Evolutionary conservation across 2,329 filamentous ascomycete genomes (phyloP).

Genomic region (Ceratocystis lukuohia): DNA sequence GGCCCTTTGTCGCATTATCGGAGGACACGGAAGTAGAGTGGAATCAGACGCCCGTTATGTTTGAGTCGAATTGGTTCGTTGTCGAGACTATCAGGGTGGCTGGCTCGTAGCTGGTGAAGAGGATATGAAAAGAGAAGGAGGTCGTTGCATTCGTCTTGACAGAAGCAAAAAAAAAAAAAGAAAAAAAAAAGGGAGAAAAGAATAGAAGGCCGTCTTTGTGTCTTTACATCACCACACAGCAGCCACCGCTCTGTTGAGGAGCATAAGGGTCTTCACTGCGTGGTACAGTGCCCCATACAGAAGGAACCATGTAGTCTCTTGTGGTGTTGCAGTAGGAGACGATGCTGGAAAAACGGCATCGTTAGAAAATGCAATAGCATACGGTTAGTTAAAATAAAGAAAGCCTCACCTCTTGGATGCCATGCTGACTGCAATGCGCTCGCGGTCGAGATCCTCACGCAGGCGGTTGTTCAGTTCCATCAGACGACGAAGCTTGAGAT

Average conservation of each 20-base stretch:
- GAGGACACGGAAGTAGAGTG: constrained; percentile 18
- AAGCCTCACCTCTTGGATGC: constrained; percentile 70
- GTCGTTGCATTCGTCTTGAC: constrained; percentile 10
- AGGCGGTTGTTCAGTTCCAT: constrained; percentile 94
- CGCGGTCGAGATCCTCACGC: constrained; percentile 88
- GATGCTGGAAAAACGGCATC: constrained; percentile 45
- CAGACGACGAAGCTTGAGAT: constrained; percentile 88
- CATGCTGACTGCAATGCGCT: constrained; percentile 89
- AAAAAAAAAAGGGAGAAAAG: background rate
- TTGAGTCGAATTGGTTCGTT: background rate
- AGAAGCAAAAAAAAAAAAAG: background rate
- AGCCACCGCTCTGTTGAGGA: constrained; percentile 73
- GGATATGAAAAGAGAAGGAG: background rate
- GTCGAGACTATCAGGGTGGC: background rate
- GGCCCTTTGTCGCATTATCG: constrained; percentile 12
- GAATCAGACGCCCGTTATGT: constrained; percentile 18
- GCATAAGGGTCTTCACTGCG: constrained; percentile 97
- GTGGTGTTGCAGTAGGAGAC: constrained; percentile 98
- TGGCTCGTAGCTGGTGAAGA: background rate
- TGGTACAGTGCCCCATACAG: constrained; percentile 87
- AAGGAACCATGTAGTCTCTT: constrained; percentile 97
- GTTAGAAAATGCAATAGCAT: constrained; percentile 1
- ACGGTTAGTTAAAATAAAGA: constrained; percentile 8
- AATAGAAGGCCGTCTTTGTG: background rate
- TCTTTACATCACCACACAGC: constrained; percentile 83